Evolutionary conservation across 2,329 filamentous ascomycete species (phyloP), one percentile per base, ranked within the genome.

Genomic region (Teratosphaeriaceae sp.): DNA sequence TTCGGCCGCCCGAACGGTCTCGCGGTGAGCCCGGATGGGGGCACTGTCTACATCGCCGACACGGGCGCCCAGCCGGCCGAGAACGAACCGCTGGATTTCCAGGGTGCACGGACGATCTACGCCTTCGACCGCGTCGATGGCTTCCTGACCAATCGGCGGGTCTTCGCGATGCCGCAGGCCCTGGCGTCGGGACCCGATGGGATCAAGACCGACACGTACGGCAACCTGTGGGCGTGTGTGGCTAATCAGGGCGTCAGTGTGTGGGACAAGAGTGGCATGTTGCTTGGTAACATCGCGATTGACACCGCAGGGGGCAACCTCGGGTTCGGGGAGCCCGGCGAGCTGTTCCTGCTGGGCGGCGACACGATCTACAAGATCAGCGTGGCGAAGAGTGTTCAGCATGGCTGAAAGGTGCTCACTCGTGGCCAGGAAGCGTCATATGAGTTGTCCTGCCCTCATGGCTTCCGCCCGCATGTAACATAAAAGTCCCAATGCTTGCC

Each of bases 151-250:
- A 42, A 42, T 22, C 30, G 31, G 13, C 31, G 23, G 18, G 31
- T 42, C 18, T 42, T 42, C 24, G 40, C 40, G 5, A 42, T 42
- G 40, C 40, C 40, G 16, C 15, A 29, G n/a, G 40, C 40, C 11
- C 15, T 21, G 8, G 21, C 12, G 12, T 26, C 13, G n/a, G 40
- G 31, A 8, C 21, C 40, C 2, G 40, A 42, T 21, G 40, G 40
- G 7, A 37, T 42, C 15, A 42, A 37, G 23, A 23, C 29, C 2
- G 40, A 42, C 23, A 26, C n/a, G 5, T 22, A 42, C 12, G 40
- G 40, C 19, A 42, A 37, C 15, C 31, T 42, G 8, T 42, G 40
- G 40, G 30, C 40, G n/a, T 22, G 5, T 5, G 40, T 42, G 20
- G 13, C 22, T n/a, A 31, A 31, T 2, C 13, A 42, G 31, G 40